phyloP scores from a whole-genome alignment of 1,284 basidiomycete genomes.

The Trametes sp. region DNA sequence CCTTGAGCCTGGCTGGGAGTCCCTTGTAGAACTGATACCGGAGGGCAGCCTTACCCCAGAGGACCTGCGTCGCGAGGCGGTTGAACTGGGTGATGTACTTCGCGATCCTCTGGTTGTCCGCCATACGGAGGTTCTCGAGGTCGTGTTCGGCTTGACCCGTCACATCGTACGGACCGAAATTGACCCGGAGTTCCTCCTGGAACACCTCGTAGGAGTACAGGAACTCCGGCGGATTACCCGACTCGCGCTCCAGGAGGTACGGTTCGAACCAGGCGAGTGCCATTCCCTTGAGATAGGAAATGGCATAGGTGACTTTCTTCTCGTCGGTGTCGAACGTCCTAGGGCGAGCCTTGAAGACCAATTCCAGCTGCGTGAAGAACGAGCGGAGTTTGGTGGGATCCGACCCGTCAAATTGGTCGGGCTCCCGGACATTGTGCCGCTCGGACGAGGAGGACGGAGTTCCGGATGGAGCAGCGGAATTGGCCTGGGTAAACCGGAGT shows the following conservation, averaged over 20 bases:
- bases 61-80: conserved; percentile 10
- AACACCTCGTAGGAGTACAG: conserved; percentile 13
- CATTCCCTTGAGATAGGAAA: conserved; percentile 13
- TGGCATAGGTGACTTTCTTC: conserved; percentile 17
- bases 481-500: no score
- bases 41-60: conserved; percentile 4
- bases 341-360: conserved; percentile 18
- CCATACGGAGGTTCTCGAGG: conserved; percentile 15
- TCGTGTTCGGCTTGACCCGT: conserved; percentile 13
- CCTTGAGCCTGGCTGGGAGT: conserved; percentile 12
- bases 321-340: conserved; percentile 16
- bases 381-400: conserved; percentile 17
- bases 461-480: no score
- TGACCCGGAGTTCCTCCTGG: conserved; percentile 17
- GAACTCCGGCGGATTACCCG: conserved; percentile 1
- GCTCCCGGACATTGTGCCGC: conserved; percentile 4
- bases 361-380: conserved; percentile 20
- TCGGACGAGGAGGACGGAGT: no score
- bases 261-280: conserved; percentile 11
- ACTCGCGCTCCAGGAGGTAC: neutral
- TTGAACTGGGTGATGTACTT: conserved; percentile 15
- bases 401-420: conserved; percentile 4
- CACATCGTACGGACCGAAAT: conserved; percentile 15
- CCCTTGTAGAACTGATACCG: conserved; percentile 14
- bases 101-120: conserved; percentile 10